phyloP scores from a whole-genome alignment of 768 basidiomycete genomes.

The Amanita molliuscula region DNA sequence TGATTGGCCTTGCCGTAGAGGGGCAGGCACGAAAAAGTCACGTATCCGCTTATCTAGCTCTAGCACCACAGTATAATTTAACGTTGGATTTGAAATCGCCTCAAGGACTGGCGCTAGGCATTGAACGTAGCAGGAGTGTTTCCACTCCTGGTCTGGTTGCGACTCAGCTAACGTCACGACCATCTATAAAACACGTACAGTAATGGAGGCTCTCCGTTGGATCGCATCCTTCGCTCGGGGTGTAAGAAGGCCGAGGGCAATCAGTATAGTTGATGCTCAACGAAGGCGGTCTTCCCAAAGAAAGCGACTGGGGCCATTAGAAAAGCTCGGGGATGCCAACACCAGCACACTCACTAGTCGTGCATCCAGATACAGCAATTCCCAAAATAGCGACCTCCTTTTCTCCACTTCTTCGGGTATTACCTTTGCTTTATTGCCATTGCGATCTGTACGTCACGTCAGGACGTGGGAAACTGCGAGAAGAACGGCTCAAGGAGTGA shows the following conservation, averaged over 20 bases:
- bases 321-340: conserved; percentile 12
- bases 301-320: conserved; percentile 36
- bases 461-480: conserved; percentile 1
- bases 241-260: conserved; percentile 37
- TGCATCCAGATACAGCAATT: conserved; percentile 54
- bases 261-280: conserved; percentile 53
- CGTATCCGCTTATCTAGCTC: conserved; percentile 50
- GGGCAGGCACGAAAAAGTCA: conserved; percentile 45
- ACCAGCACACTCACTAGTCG: conserved; percentile 35
- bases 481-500: conserved; percentile 4
- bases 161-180: conserved; percentile 5
- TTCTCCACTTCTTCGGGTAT: conserved; percentile 65
- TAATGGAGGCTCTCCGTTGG: conserved; percentile 28
- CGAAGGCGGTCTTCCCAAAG: conserved; percentile 60
- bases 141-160: conserved; percentile 57
- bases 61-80: conserved; percentile 40
- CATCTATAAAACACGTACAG: conserved; percentile 20
- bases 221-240: conserved; percentile 26
- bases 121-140: conserved; percentile 48
- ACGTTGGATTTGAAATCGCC: conserved; percentile 40
- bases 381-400: conserved; percentile 61
- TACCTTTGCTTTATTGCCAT: conserved; percentile 52
- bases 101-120: conserved; percentile 57
- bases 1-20: conserved; percentile 33
- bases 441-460: conserved; percentile 37